Conservation (phyloP, 306 rosid genomes). For the Pyrus bretschneideri region DNA sequence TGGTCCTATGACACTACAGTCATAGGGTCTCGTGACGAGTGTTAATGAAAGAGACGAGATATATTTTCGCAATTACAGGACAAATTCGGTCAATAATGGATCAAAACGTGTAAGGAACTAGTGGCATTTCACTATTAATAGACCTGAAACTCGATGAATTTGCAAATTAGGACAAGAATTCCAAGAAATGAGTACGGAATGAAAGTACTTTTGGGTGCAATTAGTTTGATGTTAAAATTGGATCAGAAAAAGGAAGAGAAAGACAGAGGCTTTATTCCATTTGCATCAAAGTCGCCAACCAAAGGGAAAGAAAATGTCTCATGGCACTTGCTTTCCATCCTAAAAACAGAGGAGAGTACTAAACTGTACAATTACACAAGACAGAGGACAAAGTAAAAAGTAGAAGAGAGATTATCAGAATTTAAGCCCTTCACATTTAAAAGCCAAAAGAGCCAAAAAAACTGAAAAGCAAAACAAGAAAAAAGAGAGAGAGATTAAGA, state of each 20-base stretch:
- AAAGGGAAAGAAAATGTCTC: background rate
- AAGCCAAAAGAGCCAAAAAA: constrained; percentile 1
- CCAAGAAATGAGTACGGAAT: background rate
- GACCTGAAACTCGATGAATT: background rate
- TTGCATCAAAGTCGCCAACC: background rate
- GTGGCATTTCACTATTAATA: background rate
- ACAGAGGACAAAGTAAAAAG: background rate
- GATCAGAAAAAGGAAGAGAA: background rate
- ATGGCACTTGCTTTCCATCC: background rate
- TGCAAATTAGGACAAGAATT: background rate
- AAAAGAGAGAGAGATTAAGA: background rate
- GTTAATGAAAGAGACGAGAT: no score
- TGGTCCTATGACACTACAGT: no score
- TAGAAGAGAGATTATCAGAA: background rate
- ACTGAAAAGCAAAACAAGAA: background rate
- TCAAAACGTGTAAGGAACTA: background rate
- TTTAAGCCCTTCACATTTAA: constrained; percentile 20
- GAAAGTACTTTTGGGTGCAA: no score
- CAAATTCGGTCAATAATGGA: background rate
- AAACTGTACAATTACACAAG: background rate
- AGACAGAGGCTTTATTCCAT: background rate
- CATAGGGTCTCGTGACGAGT: no score
- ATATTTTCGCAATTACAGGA: no score
- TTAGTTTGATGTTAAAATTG: no score
- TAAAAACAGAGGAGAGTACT: background rate